A percentile compares a stretch with the other conserved stretches of the same genome.
phyloP scores from a whole-genome alignment of 306 rosid genomes.

The Prinsepia uniflora region DNA sequence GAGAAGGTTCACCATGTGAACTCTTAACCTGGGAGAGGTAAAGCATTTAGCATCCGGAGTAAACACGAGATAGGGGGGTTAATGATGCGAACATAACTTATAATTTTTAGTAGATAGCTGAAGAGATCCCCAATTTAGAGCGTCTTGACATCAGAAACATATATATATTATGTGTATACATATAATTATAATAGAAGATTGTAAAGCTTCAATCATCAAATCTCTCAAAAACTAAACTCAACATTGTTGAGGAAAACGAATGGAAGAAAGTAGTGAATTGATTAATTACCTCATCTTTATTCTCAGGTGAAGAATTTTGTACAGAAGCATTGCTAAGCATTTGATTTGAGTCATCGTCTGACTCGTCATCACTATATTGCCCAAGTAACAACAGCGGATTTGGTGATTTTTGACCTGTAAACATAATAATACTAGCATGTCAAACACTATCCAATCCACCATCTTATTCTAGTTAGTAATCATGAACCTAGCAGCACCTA shows the following conservation, averaged over 20 bases:
- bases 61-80: neutral
- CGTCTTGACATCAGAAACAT: neutral
- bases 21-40: slow-evolving; percentile 41
- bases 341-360: slow-evolving; percentile 55
- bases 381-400: slow-evolving; percentile 90
- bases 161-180: too few species aligned
- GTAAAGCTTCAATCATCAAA: neutral
- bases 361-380: slow-evolving; percentile 88
- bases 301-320: slow-evolving; percentile 32
- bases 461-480: slow-evolving; percentile 19
- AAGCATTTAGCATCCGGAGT: slow-evolving; percentile 15
- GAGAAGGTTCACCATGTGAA: slow-evolving; percentile 33
- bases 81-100: neutral
- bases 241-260: neutral
- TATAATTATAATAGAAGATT: neutral
- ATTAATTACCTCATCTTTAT: slow-evolving; percentile 56
- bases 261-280: neutral
- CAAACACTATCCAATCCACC: slow-evolving; percentile 33
- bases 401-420: slow-evolving; percentile 64
- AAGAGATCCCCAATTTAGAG: neutral
- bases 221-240: neutral
- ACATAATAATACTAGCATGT: slow-evolving; percentile 46
- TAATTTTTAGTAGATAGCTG: neutral
- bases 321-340: slow-evolving; percentile 28
- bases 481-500: slow-evolving; percentile 16